A percentile compares a stretch with the other conserved stretches of the same genome.
Conservation (phyloP, 805 yeast species). For the Candida nonsorbophila region DNA sequence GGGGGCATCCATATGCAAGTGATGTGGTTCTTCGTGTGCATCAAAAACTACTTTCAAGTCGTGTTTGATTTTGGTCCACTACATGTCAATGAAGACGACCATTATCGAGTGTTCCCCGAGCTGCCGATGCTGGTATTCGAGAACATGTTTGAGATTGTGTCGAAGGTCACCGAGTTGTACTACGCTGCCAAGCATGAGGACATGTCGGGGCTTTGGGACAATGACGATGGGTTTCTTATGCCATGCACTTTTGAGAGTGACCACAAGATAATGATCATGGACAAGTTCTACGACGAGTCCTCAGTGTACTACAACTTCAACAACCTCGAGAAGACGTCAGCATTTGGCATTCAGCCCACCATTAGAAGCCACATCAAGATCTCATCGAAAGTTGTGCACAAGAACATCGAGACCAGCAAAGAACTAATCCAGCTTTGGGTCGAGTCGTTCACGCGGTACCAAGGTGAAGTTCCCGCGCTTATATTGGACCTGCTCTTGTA, state of each 20-base stretch:
- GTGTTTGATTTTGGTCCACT: conserved; percentile 17
- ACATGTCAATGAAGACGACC: conserved; percentile 22
- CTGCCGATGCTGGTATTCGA: too few species aligned
- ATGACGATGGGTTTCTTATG: conserved; percentile 11
- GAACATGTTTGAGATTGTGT: not conserved
- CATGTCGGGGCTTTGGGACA: conserved; percentile 11
- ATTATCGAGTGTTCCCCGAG: conserved; percentile 12
- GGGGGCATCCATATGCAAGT: conserved; percentile 41
- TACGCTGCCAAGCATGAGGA: conserved; percentile 7
- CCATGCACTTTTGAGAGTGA: conserved; percentile 16
- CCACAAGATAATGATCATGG: conserved; percentile 12
- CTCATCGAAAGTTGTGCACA: conserved; percentile 6
- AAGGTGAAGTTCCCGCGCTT: conserved; percentile 7
- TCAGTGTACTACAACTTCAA: conserved; percentile 7
- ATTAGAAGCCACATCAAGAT: conserved; percentile 12
- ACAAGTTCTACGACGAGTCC: conserved; percentile 14
- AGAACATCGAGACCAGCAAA: conserved; percentile 12
- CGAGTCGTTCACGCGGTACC: conserved; percentile 6
- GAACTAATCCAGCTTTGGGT: conserved; percentile 18
- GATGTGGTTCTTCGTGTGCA: conserved; percentile 37
- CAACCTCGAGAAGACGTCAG: conserved; percentile 11
- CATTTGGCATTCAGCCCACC: conserved; percentile 11
- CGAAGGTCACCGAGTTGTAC: conserved; percentile 2
- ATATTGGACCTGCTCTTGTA: conserved; percentile 3
- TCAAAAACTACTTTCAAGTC: conserved; percentile 23